Percentiles rank a stretch among this genome's conserved stretches.
Evolutionary conservation across 345 rosid genomes (phyloP).

Genomic region (Acer saccharum): DNA sequence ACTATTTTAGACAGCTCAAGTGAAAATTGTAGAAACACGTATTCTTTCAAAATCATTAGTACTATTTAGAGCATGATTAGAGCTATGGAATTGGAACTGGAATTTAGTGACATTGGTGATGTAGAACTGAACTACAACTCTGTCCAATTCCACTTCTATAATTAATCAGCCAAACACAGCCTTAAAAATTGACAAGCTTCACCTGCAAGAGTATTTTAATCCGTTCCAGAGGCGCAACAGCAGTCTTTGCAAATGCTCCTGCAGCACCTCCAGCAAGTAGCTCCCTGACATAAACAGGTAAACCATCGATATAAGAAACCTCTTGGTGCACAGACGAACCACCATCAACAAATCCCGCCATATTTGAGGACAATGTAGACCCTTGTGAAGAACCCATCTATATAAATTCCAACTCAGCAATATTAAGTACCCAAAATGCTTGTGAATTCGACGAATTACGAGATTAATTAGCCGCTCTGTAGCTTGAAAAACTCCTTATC

Average conservation of each 20-base stretch:
- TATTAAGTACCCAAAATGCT: slow-evolving; percentile 1
- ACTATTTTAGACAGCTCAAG: neutral
- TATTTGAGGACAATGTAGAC: slow-evolving; percentile 62
- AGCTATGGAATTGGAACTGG: neutral
- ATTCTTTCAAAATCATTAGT: neutral
- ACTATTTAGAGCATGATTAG: neutral
- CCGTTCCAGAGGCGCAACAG: slow-evolving; percentile 91
- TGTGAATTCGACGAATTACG: slow-evolving; percentile 9
- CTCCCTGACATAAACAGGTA: slow-evolving; percentile 85
- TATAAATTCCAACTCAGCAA: slow-evolving; percentile 18
- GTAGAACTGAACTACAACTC: too few relatives aligned
- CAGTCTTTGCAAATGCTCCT: slow-evolving; percentile 89
- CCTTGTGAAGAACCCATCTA: slow-evolving; percentile 74
- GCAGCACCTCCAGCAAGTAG: slow-evolving; percentile 97
- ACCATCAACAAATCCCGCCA: slow-evolving; percentile 66
- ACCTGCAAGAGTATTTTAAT: slow-evolving; percentile 93
- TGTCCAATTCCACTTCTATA: too few relatives aligned
- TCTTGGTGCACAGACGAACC: slow-evolving; percentile 45
- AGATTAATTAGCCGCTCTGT: slow-evolving; percentile 52
- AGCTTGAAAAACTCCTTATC: slow-evolving; percentile 69
- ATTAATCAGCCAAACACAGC: too few relatives aligned
- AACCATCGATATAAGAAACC: slow-evolving; percentile 47
- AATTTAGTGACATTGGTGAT: too few relatives aligned
- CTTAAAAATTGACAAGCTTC: slow-evolving; percentile 1
- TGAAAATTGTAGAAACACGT: neutral